A percentile compares a stretch with the other conserved stretches of the same genome.
These are phyloP conservation scores for Candida nanaspora DNA, from an alignment of 805 yeast genomes.

Conservation along the genomic window DNA sequence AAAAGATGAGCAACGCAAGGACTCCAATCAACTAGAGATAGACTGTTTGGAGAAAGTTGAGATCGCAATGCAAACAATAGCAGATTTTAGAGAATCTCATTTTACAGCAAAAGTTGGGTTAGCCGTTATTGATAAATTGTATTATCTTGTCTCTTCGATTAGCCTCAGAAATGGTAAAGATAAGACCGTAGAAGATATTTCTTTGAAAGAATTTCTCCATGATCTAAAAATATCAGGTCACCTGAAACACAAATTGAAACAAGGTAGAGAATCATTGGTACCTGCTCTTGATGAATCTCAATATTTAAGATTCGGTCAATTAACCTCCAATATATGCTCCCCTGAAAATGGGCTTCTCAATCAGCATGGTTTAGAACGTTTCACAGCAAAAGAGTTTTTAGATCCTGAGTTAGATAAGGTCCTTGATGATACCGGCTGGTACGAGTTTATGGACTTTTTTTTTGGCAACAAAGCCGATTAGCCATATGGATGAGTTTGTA, in stretches of 20 bases:
- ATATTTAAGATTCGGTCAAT: slow-evolving; percentile 9
- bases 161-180: slow-evolving; percentile 6
- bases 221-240: slow-evolving; percentile 12
- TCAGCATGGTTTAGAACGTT: neutral
- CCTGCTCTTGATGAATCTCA: slow-evolving; percentile 10
- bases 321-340: neutral
- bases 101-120: slow-evolving; percentile 19
- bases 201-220: slow-evolving; percentile 10
- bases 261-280: neutral
- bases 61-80: slow-evolving; percentile 12
- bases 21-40: slow-evolving; percentile 8
- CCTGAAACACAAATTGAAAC: slow-evolving; percentile 1
- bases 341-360: neutral
- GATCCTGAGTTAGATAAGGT: slow-evolving; percentile 4
- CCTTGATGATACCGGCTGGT: slow-evolving; percentile 22
- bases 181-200: slow-evolving; percentile 12
- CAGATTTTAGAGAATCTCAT: slow-evolving; percentile 10
- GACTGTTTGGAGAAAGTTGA: slow-evolving; percentile 10
- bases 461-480: slow-evolving; percentile 2
- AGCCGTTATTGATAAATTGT: slow-evolving; percentile 19
- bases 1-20: slow-evolving; percentile 7
- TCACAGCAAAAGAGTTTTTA: neutral
- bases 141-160: slow-evolving; percentile 13
- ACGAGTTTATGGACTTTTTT: slow-evolving; percentile 19
- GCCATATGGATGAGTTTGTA: neutral